These are phyloP conservation scores for Tricholoma sp. DNA, from an alignment of 768 basidiomycete genomes.

Conservation along the genomic window DNA sequence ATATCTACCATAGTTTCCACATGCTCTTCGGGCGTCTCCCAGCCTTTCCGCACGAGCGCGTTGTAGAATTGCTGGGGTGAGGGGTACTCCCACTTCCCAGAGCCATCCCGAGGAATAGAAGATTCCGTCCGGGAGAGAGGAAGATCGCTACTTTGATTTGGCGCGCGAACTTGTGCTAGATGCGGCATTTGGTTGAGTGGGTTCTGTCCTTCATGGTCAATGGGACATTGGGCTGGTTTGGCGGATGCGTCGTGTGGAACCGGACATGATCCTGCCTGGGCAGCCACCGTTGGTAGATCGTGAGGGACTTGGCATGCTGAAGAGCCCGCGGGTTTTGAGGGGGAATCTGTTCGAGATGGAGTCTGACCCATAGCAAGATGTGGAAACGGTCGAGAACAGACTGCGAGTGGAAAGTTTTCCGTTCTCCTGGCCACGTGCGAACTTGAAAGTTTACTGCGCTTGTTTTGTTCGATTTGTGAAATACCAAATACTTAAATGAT, in stretches of 20 bases:
- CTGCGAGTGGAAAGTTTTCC: not conserved
- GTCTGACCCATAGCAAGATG: slow-evolving; percentile 38
- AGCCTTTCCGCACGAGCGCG: slow-evolving; percentile 91
- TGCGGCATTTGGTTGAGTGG: slow-evolving; percentile 83
- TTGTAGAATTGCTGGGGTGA: slow-evolving; percentile 98
- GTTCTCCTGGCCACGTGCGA: not conserved
- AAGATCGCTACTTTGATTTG: slow-evolving; percentile 51
- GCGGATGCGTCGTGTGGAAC: slow-evolving; percentile 32
- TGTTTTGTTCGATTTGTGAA: no score
- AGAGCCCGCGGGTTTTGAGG: slow-evolving; percentile 16
- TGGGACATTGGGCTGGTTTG: slow-evolving; percentile 52
- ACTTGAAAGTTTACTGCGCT: no score
- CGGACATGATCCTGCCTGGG: slow-evolving; percentile 33
- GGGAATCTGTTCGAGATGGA: slow-evolving; percentile 29
- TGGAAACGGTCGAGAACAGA: not conserved
- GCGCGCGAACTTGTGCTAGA: slow-evolving; percentile 65
- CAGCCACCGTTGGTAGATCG: slow-evolving; percentile 18
- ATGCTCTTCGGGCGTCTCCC: slow-evolving; percentile 96
- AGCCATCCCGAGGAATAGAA: slow-evolving; percentile 72
- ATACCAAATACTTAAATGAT: not conserved
- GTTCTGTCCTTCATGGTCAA: slow-evolving; percentile 58
- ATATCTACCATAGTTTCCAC: slow-evolving; percentile 97
- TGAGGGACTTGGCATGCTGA: slow-evolving; percentile 39
- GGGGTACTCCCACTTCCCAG: slow-evolving; percentile 85
- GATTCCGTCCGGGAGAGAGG: slow-evolving; percentile 74